Percentiles rank a stretch among this genome's conserved stretches.
Evolutionary conservation across 1,284 basidiomycete genomes (phyloP).

Genomic region (Termitomyces sp.): DNA sequence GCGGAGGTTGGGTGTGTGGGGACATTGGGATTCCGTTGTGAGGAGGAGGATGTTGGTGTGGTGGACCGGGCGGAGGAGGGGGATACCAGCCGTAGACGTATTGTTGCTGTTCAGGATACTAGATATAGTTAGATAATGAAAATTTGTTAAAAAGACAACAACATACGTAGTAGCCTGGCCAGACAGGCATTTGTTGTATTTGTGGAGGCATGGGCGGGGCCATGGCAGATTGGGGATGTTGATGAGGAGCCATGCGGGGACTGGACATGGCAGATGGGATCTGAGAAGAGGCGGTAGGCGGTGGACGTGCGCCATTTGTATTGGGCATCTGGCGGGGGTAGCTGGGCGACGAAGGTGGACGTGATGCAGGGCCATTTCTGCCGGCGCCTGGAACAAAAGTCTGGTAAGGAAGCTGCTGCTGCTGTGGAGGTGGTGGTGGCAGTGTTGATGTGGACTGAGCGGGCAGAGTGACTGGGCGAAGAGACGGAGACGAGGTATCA

Average conservation of each 20-base stretch:
- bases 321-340: slow-evolving; percentile 60
- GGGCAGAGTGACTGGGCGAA: too few relatives aligned
- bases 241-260: slow-evolving; percentile 58
- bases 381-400: neutral
- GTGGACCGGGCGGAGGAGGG: slow-evolving; percentile 31
- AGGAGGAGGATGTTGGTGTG: slow-evolving; percentile 33
- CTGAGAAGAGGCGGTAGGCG: slow-evolving; percentile 49
- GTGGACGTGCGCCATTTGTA: slow-evolving; percentile 53
- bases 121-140: neutral
- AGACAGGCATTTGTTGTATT: slow-evolving; percentile 30
- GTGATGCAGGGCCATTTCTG: slow-evolving; percentile 33
- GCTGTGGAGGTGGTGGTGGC: too few relatives aligned
- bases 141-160: too few relatives aligned
- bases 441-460: slow-evolving; percentile 19
- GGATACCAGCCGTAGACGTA: slow-evolving; percentile 29
- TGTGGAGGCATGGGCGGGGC: slow-evolving; percentile 42
- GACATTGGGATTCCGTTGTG: slow-evolving; percentile 49
- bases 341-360: slow-evolving; percentile 58
- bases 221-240: too few relatives aligned
- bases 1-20: slow-evolving; percentile 54
- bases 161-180: slow-evolving; percentile 42
- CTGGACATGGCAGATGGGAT: slow-evolving; percentile 55
- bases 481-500: too few relatives aligned
- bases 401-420: neutral
- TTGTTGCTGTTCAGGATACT: slow-evolving; percentile 22